phyloP scores from a whole-genome alignment of 441 rosid genomes.

The Erysimum pusillum region DNA sequence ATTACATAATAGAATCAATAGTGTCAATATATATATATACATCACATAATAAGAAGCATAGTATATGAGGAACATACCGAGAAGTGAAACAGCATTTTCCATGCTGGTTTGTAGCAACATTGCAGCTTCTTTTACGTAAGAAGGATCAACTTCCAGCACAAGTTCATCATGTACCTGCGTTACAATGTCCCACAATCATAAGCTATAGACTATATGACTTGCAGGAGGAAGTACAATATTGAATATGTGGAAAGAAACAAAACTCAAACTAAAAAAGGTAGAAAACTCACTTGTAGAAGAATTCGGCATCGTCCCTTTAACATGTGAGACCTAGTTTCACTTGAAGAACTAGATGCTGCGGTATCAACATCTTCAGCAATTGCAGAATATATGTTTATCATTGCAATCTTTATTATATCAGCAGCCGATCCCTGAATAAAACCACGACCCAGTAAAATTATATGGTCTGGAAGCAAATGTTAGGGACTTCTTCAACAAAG shows the following conservation, averaged over 20 bases:
- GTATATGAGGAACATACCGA: conserved; percentile 56
- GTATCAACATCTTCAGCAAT: conserved; percentile 58
- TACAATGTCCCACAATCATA: conserved; percentile 27
- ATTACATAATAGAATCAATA: conserved; percentile 20
- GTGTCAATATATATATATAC: conserved; percentile 10
- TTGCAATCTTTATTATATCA: conserved; percentile 95
- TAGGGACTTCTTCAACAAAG: neutral
- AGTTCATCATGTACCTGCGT: conserved; percentile 94
- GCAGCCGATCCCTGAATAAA: conserved; percentile 93
- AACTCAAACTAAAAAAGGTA: conserved; percentile 4
- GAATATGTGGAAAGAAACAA: conserved; percentile 8
- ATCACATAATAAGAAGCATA: neutral
- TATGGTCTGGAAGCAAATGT: conserved; percentile 27
- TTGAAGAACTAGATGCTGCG: conserved; percentile 54
- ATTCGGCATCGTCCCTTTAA: conserved; percentile 83
- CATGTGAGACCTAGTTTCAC: conserved; percentile 61
- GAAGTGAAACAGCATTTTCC: conserved; percentile 86
- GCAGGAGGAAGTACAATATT: neutral
- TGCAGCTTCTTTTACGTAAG: conserved; percentile 80
- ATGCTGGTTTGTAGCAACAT: conserved; percentile 70
- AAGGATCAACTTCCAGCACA: conserved; percentile 87
- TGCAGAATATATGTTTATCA: conserved; percentile 75
- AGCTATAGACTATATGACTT: conserved; percentile 8
- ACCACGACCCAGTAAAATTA: conserved; percentile 32
- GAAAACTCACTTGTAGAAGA: conserved; percentile 78